Conservation (phyloP, 306 rosid genomes). For the Malus sieversii region DNA sequence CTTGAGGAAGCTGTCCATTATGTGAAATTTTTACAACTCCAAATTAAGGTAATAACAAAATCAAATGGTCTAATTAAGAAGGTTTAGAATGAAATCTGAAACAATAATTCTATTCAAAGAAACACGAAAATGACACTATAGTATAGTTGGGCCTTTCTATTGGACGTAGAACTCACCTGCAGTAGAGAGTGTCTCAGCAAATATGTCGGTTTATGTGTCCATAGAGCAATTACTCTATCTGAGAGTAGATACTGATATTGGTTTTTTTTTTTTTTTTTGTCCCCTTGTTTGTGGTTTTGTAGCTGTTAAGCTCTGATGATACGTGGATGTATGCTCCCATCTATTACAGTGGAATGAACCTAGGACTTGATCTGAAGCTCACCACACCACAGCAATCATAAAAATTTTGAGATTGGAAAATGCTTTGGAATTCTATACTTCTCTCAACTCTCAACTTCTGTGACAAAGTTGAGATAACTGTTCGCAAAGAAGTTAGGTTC, state of each 20-base stretch:
- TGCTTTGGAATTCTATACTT: not conserved
- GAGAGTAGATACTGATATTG: not conserved
- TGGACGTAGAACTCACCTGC: too few species aligned
- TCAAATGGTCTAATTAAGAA: not conserved
- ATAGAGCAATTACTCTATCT: not conserved
- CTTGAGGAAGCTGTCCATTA: conserved; percentile 94
- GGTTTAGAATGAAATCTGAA: too few species aligned
- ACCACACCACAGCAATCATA: conserved; percentile 32
- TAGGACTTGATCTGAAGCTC: conserved; percentile 58
- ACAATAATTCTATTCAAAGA: too few species aligned
- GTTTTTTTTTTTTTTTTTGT: not conserved
- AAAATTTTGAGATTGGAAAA: not conserved
- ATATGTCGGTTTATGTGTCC: too few species aligned
- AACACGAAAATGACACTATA: too few species aligned
- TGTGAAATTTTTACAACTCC: conserved; percentile 84
- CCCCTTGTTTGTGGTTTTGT: conserved; percentile 16
- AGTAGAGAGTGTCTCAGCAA: too few species aligned
- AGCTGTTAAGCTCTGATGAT: conserved; percentile 87
- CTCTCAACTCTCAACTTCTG: not conserved
- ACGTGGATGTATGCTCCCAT: conserved; percentile 94
- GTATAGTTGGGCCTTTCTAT: too few species aligned
- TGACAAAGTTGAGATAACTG: not conserved
- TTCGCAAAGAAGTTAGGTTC: not conserved
- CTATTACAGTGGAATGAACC: conserved; percentile 83
- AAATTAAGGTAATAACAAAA: conserved; percentile 60